Conservation (phyloP, 345 rosid species). For the Brassica juncea region DNA sequence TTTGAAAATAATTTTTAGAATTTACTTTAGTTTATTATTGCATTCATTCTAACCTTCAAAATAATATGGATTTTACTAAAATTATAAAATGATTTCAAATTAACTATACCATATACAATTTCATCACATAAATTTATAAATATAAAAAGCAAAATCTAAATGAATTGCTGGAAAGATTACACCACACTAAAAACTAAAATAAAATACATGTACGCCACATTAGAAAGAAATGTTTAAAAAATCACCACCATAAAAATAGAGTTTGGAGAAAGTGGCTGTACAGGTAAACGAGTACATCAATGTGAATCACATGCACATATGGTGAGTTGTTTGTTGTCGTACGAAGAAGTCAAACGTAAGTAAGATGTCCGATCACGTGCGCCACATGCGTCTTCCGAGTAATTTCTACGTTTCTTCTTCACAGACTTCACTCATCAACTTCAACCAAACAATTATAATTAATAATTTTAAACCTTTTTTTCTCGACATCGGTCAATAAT, state of each 20-base stretch:
- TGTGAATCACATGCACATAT: slow-evolving; percentile 34
- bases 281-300: slow-evolving; percentile 24
- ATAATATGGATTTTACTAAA: background rate
- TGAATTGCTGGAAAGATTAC: background rate
- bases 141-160: background rate
- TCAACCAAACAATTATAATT: background rate
- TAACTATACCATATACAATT: background rate
- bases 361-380: slow-evolving; percentile 25
- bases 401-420: background rate
- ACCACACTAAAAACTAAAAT: background rate
- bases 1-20: background rate
- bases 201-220: background rate
- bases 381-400: slow-evolving; percentile 9
- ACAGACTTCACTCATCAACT: too few relatives aligned
- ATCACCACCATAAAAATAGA: background rate
- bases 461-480: background rate
- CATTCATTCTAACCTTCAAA: background rate
- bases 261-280: slow-evolving; percentile 14
- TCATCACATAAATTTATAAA: background rate
- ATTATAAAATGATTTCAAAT: background rate
- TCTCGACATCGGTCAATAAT: background rate
- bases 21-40: background rate
- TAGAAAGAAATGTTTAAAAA: background rate
- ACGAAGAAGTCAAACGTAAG: slow-evolving; percentile 26
- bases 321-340: slow-evolving; percentile 11